Evolutionary conservation across 257 asterid species (phyloP).

Genomic region (Ehretia macrophylla): DNA sequence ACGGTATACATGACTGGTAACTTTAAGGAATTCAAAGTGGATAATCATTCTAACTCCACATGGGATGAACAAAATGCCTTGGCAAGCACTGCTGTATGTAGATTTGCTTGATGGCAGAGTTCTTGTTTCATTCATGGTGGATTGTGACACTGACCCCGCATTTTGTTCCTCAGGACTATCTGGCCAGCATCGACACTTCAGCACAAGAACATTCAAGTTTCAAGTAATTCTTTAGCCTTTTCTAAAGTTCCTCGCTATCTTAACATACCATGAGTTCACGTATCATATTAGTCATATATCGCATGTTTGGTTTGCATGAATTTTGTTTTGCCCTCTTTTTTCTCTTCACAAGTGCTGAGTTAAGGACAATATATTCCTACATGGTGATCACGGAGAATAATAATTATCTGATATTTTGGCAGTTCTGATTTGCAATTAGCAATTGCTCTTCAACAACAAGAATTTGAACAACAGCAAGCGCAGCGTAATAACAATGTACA

Average conservation of each 20-base stretch:
- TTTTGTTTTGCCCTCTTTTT: too few species aligned
- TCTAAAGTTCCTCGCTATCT: not conserved
- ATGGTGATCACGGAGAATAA: not conserved
- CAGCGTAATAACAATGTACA: conserved; percentile 36
- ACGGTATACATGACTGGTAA: conserved; percentile 73
- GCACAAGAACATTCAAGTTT: conserved; percentile 48
- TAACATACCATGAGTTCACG: not conserved
- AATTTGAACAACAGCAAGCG: conserved; percentile 68
- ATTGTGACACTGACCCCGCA: not conserved
- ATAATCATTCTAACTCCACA: conserved; percentile 45
- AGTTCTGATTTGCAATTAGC: conserved; percentile 94
- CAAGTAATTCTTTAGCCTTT: conserved; percentile 46
- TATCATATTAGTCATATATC: too few species aligned
- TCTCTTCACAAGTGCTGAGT: too few species aligned
- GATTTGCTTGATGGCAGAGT: conserved; percentile 7
- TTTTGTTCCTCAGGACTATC: conserved; percentile 57
- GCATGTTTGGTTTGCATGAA: not conserved
- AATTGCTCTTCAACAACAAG: conserved; percentile 93
- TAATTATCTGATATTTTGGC: conserved; percentile 18
- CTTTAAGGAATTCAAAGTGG: conserved; percentile 87
- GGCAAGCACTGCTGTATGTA: conserved; percentile 83
- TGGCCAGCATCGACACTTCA: conserved; percentile 55
- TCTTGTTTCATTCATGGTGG: conserved; percentile 6
- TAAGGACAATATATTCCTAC: not conserved
- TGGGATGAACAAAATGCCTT: conserved; percentile 79